Base-by-base conservation (phyloP, 2,329 filamentous ascomycete species). In the Fusarium siculi region DNA sequence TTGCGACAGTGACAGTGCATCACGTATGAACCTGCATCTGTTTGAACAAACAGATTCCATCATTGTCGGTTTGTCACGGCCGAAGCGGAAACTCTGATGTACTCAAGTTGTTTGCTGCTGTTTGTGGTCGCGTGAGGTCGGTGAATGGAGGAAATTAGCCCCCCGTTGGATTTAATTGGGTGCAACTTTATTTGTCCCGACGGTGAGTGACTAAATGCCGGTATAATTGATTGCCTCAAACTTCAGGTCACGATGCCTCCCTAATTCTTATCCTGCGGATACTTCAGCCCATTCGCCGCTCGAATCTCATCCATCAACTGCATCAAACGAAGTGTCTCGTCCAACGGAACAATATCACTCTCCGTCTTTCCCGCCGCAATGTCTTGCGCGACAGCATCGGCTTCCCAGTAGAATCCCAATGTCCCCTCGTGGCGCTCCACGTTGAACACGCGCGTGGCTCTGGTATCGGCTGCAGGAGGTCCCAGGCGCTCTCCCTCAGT, bases 261-360 rank as follows among this genome's bases (percentile, higher is more conserved):
- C 54, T 70, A 59, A 7, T 47, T 37, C 21, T 57, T 46, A 14
- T 70, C 68, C 21, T 70, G 67, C 3, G 68, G 68, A n/a, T 70
- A 70, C 21, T 42, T 44, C 3, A 67, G 28, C 4, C 67, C 68
- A 28, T 40, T 57, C 10, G 53, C 55, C 23, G n/a, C 39, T 46
- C 85, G 74, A 23, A 87, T 81, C 56, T 84, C 82, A 69, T 87
- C 86, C 82, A 87, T 82, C 32, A 87, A 78, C 63, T 82, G 80
- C 81, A 87, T 81, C 4, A 87, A 79, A 2, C 82, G 80, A 19
- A 87, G 54, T 0, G 85, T 86, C 76, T 87, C 85, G 0, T 79
- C 76, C 80, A 82, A 82, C 1, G 85, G 84, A 81, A 87, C 83
- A 10, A 83, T 78, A 0, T 73, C 75, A 62, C 81, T 85, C 73